Conservation (phyloP, 23 red algal genomes). For the Pyropia haitanensis region DNA sequence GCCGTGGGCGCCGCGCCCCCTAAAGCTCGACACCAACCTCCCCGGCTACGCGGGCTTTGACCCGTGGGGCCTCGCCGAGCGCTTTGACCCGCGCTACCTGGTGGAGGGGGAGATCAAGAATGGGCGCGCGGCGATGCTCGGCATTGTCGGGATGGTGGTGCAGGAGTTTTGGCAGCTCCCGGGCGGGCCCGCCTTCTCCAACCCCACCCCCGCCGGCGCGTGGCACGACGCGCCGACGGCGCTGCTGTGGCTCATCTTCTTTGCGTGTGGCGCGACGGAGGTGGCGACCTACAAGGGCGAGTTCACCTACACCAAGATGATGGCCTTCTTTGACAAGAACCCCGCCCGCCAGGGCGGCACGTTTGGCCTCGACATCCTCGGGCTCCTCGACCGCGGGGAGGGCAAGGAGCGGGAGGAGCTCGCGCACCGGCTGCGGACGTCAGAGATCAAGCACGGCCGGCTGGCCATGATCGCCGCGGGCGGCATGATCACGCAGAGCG, state of each 20-base stretch:
- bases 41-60: slow-evolving; percentile 58
- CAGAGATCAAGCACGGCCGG: slow-evolving; percentile 60
- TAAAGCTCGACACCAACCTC: slow-evolving; percentile 33
- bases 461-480: slow-evolving; percentile 62
- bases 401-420: slow-evolving; percentile 2
- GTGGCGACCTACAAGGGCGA: too few relatives aligned
- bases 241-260: slow-evolving; percentile 78
- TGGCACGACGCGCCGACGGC: slow-evolving; percentile 54
- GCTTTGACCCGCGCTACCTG: slow-evolving; percentile 65
- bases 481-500: slow-evolving; percentile 53
- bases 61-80: slow-evolving; percentile 63
- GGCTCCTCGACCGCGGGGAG: too few relatives aligned
- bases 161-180: slow-evolving; percentile 88
- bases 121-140: slow-evolving; percentile 77
- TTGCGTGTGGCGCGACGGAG: background rate
- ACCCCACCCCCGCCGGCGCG: slow-evolving; percentile 60
- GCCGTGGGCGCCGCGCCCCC: too few relatives aligned
- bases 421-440: slow-evolving; percentile 29
- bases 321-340: slow-evolving; percentile 63
- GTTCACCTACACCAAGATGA: slow-evolving; percentile 3
- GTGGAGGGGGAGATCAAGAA: slow-evolving; percentile 53
- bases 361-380: slow-evolving; percentile 70
- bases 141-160: slow-evolving; percentile 54
- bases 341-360: slow-evolving; percentile 39
- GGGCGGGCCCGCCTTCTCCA: slow-evolving; percentile 34